Evolutionary conservation across 192 early-diverging fungal genomes (phyloP).

Genomic region (Coemansia sp.): DNA sequence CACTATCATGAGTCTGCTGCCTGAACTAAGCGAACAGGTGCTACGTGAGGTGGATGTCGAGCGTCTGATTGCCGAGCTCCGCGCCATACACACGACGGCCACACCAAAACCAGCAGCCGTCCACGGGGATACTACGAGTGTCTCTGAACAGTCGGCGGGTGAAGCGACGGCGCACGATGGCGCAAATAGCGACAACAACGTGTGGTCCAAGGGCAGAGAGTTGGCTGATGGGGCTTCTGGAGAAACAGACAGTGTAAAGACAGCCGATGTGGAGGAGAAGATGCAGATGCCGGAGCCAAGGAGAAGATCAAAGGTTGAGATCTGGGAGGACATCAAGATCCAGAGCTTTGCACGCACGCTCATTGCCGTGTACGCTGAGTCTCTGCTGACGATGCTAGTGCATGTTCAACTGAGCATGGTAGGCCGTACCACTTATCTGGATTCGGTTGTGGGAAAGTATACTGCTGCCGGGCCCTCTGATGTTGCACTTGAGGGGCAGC

Average conservation of each 20-base stretch:
- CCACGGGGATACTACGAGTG: neutral
- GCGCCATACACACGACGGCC: conserved; percentile 33
- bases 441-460: conserved; percentile 57
- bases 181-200: no score
- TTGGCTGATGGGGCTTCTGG: neutral
- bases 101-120: neutral
- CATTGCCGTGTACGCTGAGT: conserved; percentile 79
- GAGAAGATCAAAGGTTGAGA: conserved; percentile 59
- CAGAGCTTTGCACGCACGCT: conserved; percentile 86
- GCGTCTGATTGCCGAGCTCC: conserved; percentile 47
- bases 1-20: conserved; percentile 77
- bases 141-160: neutral
- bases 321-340: conserved; percentile 91
- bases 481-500: conserved; percentile 21
- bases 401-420: conserved; percentile 87
- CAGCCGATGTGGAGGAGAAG: neutral
- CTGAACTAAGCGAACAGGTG: conserved; percentile 74
- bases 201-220: conserved; percentile 12
- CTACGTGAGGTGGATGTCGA: conserved; percentile 80
- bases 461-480: conserved; percentile 11
- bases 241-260: neutral
- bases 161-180: neutral
- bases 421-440: conserved; percentile 85
- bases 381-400: conserved; percentile 80
- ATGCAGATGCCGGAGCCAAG: neutral